Percentiles rank a stretch among this genome's conserved stretches.
Evolutionary conservation across 2,329 filamentous ascomycete genomes (phyloP).

Genomic region (Aureobasidium sp.): DNA sequence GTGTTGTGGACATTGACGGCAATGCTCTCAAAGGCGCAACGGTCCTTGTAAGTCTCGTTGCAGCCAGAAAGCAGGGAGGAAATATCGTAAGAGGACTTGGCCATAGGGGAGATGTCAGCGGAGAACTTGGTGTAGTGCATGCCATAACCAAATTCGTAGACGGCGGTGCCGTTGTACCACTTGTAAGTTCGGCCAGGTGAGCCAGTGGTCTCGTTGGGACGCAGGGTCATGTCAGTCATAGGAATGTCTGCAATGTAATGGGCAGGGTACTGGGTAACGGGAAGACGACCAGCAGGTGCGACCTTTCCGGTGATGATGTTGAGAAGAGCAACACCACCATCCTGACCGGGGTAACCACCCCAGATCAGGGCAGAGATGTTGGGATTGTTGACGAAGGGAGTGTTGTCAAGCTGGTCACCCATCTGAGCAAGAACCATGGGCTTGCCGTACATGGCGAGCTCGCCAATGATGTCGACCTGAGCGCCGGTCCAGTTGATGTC

Average conservation of each 20-base stretch:
- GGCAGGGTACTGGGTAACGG: slow-evolving; percentile 51
- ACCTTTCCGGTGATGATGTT: slow-evolving; percentile 47
- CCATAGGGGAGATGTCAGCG: slow-evolving; percentile 18
- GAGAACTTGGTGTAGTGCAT: slow-evolving; percentile 53
- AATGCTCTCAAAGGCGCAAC: slow-evolving; percentile 38
- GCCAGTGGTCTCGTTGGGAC: slow-evolving; percentile 33
- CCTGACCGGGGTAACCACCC: slow-evolving; percentile 55
- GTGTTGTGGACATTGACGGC: slow-evolving; percentile 44
- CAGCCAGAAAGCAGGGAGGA: slow-evolving; percentile 32
- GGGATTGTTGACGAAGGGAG: slow-evolving; percentile 40
- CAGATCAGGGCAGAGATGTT: slow-evolving; percentile 49
- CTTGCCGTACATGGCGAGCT: slow-evolving; percentile 42
- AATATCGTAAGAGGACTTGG: slow-evolving; percentile 27
- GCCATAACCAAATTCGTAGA: slow-evolving; percentile 50
- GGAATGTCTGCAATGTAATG: slow-evolving; percentile 44
- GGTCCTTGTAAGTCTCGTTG: slow-evolving; percentile 34
- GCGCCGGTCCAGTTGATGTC: slow-evolving; percentile 46
- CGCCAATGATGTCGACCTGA: slow-evolving; percentile 46
- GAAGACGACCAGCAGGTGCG: slow-evolving; percentile 48
- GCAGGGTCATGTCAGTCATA: slow-evolving; percentile 51
- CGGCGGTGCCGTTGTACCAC: slow-evolving; percentile 48
- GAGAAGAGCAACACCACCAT: slow-evolving; percentile 50
- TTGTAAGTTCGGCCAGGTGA: slow-evolving; percentile 52
- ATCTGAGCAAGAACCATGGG: slow-evolving; percentile 48
- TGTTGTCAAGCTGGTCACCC: slow-evolving; percentile 47